Base-by-base conservation (phyloP, 495 filamentous ascomycete species). In the Cudoniella acicularis region DNA sequence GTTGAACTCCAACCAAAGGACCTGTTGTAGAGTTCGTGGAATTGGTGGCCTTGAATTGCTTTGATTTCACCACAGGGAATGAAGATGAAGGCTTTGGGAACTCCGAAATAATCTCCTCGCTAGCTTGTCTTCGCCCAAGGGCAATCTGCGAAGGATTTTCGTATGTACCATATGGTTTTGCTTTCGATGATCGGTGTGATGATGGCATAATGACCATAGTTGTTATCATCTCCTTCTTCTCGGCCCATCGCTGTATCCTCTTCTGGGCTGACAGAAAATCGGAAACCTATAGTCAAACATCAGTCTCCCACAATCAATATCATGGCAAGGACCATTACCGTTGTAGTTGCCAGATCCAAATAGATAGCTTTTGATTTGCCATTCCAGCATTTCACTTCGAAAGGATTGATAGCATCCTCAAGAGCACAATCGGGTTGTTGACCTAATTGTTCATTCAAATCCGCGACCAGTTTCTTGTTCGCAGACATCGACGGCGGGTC, bases 341-440 rank as follows among this genome's bases (percentile, higher is more conserved):
- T 55, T 49, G 10, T 51, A 8, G 17, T 50, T 23, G n/a, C 46
- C 41, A 67, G 40, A 49, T 67, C 62, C 43, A 60, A 43, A 36
- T 63, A 43, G 17, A 67, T 49, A 26, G 78, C 69, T 40, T 77
- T 75, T 4, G 73, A 70, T 27, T 69, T 62, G 26, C 73, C 77
- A 25, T 68, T 67, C 77, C 78, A 80, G 67, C 79, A 83, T 43
- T 67, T 64, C 11, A 48, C 30, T 27, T 75, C 64, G 22, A 67
- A 65, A 1, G 75, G 74, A 57, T 82, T 73, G 57, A 79, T 70
- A 20, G 69, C 65, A 11, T 71, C 62, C 9, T 67, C 67, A 11
- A 79, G 53, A 3, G 68, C 51, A 72, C 85, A 70, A 60, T 63
- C 61, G n/a, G 61, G 22, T 10, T 23, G 30, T 0, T 59, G 46